phyloP scores from a whole-genome alignment of 345 rosid species.

The Bretschneidera sinensis region DNA sequence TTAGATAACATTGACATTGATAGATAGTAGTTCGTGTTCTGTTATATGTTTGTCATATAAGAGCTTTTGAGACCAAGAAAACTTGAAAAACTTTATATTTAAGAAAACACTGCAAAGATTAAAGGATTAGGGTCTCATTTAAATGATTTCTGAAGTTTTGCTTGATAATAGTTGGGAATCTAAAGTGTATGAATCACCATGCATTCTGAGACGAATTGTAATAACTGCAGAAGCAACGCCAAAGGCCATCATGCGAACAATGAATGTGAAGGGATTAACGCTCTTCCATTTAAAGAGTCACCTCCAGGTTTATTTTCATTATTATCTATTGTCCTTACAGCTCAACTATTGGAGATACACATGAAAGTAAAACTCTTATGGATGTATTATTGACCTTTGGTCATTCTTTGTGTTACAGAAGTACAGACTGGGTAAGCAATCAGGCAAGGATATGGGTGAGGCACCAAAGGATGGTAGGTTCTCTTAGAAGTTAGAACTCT shows the following conservation, averaged over 20 bases:
- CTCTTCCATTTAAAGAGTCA: constrained; percentile 92
- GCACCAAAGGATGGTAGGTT: constrained; percentile 47
- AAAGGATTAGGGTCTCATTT: too few species aligned
- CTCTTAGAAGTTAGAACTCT: too few species aligned
- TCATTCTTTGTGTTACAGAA: constrained; percentile 46
- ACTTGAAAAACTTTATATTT: too few species aligned
- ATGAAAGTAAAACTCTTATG: background rate
- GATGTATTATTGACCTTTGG: constrained; percentile 1
- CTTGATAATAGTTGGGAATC: background rate
- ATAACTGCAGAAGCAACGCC: constrained; percentile 79
- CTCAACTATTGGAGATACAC: background rate
- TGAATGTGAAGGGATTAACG: constrained; percentile 85
- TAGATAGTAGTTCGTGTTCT: too few species aligned
- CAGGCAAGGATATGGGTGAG: constrained; percentile 67
- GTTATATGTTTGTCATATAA: too few species aligned
- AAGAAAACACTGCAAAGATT: too few species aligned
- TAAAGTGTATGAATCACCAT: background rate
- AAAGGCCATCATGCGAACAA: constrained; percentile 90
- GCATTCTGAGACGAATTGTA: constrained; percentile 5
- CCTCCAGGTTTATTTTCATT: constrained; percentile 62
- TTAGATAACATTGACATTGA: too few species aligned
- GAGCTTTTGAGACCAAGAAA: too few species aligned
- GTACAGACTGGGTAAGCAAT: constrained; percentile 83
- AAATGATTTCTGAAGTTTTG: background rate
- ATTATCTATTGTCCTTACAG: constrained; percentile 5